Evolutionary conservation across 164 flowering plant genomes (phyloP), one percentile per base, ranked within the genome.

Genomic region (Protea cynaroides): DNA sequence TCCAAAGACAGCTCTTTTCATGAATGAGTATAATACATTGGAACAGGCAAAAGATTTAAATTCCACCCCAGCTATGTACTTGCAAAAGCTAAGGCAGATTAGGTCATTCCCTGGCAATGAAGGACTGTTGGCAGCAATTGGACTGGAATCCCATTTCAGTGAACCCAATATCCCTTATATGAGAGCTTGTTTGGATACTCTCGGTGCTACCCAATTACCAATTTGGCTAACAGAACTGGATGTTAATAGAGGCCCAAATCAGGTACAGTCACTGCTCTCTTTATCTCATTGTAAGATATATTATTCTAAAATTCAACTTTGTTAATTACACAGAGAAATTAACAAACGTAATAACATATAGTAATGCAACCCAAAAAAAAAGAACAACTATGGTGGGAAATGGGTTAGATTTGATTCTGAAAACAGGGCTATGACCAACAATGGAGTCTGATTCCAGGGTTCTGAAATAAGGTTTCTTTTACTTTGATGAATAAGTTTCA

Each of bases 21-120:
- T 91, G 81, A 91, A 91, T 52, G 97, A 91, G 0, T 91, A 56
- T 29, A 86, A 84, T 55, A 89, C 96, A 8, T 49, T 88, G 1
- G 97, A 91, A 59, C 59, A 81, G 0, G 56, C 66, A 15, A 21
- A 71, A 0, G 90, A 87, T 34, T 11, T 4, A 2, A 12, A 14
- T 0, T 46, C 79, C 1, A 23, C 76, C 0, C 83, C 96, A 0
- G 68, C 65, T 0, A 79, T 59, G 61, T 91, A 85, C 65, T 54
- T 86, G 25, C 19, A 63, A 19, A 88, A 85, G 72, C 58, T 88
- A 12, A 72, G 34, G 21, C 54, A 73, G 58, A 74, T 84, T 15
- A 29, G 14, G 60, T 3, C 37, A 1, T 72, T 21, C 61, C 65
- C 49, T 0, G 72, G 0, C 25, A 23, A n/a, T 7, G n/a, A 8